Base-by-base conservation (phyloP, 495 filamentous ascomycete species). In the Daldinia childiae region DNA sequence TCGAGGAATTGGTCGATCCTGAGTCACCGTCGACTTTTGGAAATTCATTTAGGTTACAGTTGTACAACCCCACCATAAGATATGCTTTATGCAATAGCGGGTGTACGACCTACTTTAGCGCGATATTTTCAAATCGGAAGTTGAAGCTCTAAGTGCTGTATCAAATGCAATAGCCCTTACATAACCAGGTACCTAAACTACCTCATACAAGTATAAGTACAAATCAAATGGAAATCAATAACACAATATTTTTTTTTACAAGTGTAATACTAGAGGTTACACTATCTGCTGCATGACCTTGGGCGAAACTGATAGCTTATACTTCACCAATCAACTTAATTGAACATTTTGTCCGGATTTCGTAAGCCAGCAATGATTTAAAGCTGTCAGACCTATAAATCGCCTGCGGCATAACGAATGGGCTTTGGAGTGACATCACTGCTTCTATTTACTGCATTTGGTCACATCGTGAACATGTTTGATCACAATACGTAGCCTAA, bases 1-100 rank as follows among this genome's bases (percentile, higher is more conserved):
- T 19, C 8, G n/a, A 30, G 36, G n/a, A 57, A 57, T 71, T 48
- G 56, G 54, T 61, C 36, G 39, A 17, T 32, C 39, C 56, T 69
- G 66, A 72, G 59, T 72, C 69, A 72, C 68, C 50, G 32, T 59
- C 41, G 52, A 63, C 51, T 67, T 67, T 67, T 36, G 41, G 63
- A 72, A 72, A 66, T 66, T 72, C 59, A 43, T 50, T 60, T 61
- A 32, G 51, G 62, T 71, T 36, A 43, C 68, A 59, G 29, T 66
- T 58, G 19, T 63, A 51, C 43, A 65, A 70, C 64, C 69, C 69
- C 69, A 64, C 64, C 64, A 72, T 62, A 8, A 36, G 41, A 54
- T 50, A 39, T 43, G 43, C 34, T 4, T 59, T 68, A 66, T 68
- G 64, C 56, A 64, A 61, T 64, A 64, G 12, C 5, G n/a, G 26